A percentile compares a stretch with the other conserved stretches of the same genome.
phyloP scores from a whole-genome alignment of 2,329 filamentous ascomycete genomes.

The Macroventuria anomochaeta region DNA sequence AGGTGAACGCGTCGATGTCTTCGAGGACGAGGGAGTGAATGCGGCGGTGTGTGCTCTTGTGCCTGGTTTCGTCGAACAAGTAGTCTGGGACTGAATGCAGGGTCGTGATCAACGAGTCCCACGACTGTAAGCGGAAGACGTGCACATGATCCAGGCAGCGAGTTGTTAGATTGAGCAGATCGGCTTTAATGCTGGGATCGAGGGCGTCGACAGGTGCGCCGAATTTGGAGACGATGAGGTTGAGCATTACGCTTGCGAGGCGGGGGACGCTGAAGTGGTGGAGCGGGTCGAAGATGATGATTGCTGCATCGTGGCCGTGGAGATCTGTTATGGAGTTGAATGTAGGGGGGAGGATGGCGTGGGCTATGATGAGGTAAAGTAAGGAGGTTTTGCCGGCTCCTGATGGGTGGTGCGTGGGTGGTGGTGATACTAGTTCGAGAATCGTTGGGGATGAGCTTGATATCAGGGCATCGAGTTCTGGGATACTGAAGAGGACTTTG shows the following conservation, averaged over 20 bases:
- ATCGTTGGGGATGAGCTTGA: constrained; percentile 19
- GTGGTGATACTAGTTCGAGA: constrained; percentile 61
- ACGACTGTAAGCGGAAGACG: constrained; percentile 63
- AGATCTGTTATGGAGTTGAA: constrained; percentile 30
- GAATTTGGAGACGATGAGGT: constrained; percentile 14
- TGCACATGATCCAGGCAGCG: constrained; percentile 62
- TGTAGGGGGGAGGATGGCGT: constrained; percentile 57
- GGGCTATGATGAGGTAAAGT: constrained; percentile 62
- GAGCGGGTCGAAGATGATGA: constrained; percentile 64
- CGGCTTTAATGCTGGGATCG: not conserved
- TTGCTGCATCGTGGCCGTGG: constrained; percentile 52
- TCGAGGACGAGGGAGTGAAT: constrained; percentile 62
- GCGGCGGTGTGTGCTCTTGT: constrained; percentile 55
- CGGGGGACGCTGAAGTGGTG: constrained; percentile 60
- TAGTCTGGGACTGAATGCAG: constrained; percentile 57
- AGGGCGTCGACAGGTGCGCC: not conserved
- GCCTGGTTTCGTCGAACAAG: constrained; percentile 57
- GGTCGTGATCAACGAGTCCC: constrained; percentile 57
- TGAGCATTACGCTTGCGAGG: constrained; percentile 51
- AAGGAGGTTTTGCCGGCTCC: constrained; percentile 65
- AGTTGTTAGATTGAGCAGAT: constrained; percentile 37
- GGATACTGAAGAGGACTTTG: constrained; percentile 50
- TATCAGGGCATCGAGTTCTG: constrained; percentile 54
- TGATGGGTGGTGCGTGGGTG: constrained; percentile 43
- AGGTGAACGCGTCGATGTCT: constrained; percentile 59